Evolutionary conservation across 805 yeast genomes (phyloP), one percentile per base, ranked within the genome.

Genomic region (Saccharomycopsis fermentans): DNA sequence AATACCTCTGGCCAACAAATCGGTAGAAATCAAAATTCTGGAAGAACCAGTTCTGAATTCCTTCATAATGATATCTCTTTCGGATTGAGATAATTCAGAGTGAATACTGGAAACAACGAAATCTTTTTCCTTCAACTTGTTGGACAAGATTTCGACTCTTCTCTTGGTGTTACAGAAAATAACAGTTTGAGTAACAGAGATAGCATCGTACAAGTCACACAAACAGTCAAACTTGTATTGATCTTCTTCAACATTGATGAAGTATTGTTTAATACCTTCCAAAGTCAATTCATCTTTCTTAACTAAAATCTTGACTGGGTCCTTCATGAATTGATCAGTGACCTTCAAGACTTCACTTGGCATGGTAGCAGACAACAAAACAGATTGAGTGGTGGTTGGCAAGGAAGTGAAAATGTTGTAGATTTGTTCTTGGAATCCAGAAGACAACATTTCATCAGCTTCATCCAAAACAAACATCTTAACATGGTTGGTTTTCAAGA

Each of bases 381-480:
- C 97, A 64, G 91, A 97, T 77, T 94, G 99, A 65, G 94, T 86
- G 58, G 87, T 80, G 62, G 85, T 83, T 61, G 97, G 98, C 70
- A 94, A 79, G 73, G 84, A 83, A 65, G 86, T 80, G 81, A 88
- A 94, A 64, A 94, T 88, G 72, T 94, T 92, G 78, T 91, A 89
- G 65, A 94, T 92, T 75, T 91, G 97, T 69, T 89, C 94, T 77
- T 89, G 88, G 80, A 92, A 92, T 60, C 99, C 99, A 62, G 88
- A 80, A 54, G 89, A 82, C 72, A 92, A 81, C 84, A 92, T 81
- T 80, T 94, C 98, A 80, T 92, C 99, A 69, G 98, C 98, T 79
- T 92, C 99, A 77, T 92, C 99, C 70, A 94, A 80, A 71, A 92
- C 84, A 76, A 94, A 82, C 95, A 94, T 90, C 79, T 90, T 90